Evolutionary conservation across 2,329 filamentous ascomycete species (phyloP).

Genomic region (Beauveria caledonica): DNA sequence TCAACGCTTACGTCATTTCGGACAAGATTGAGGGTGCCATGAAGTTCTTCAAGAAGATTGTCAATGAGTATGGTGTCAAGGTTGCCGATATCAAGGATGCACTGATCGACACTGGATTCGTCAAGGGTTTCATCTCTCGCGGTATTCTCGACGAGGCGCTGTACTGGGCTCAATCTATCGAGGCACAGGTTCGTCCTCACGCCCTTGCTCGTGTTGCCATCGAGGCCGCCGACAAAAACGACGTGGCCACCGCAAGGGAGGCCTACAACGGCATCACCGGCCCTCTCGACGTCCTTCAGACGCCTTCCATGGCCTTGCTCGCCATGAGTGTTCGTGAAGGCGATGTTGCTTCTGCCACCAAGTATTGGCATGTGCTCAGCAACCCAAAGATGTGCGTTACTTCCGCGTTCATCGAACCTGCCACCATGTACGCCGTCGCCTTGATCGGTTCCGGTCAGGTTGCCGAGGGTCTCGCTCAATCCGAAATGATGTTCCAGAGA

Average conservation of each 20-base stretch:
- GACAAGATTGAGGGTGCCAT: constrained; percentile 73
- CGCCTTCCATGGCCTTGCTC: constrained; percentile 70
- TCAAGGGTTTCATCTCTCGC: constrained; percentile 66
- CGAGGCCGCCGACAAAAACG: constrained; percentile 70
- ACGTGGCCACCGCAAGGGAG: constrained; percentile 57
- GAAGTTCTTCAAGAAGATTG: constrained; percentile 78
- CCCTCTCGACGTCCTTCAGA: constrained; percentile 40
- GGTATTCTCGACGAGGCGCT: constrained; percentile 68
- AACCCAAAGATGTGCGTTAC: constrained; percentile 52
- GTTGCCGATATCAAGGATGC: constrained; percentile 59
- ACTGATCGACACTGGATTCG: constrained; percentile 65
- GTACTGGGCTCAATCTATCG: constrained; percentile 59
- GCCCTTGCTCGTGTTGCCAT: constrained; percentile 68
- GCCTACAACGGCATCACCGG: constrained; percentile 54
- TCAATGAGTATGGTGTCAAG: constrained; percentile 50
- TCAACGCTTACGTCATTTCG: constrained; percentile 79
- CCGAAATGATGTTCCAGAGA: constrained; percentile 78
- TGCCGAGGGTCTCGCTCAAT: constrained; percentile 70
- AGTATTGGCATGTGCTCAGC: constrained; percentile 72
- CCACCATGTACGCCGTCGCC: constrained; percentile 83
- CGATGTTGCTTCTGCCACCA: constrained; percentile 66
- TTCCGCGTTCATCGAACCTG: constrained; percentile 70
- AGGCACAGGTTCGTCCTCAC: constrained; percentile 46
- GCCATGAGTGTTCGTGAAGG: constrained; percentile 80
- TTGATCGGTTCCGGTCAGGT: constrained; percentile 79